Base-by-base conservation (phyloP, 2,329 filamentous ascomycete species). In the Cladosporium halotolerans region DNA sequence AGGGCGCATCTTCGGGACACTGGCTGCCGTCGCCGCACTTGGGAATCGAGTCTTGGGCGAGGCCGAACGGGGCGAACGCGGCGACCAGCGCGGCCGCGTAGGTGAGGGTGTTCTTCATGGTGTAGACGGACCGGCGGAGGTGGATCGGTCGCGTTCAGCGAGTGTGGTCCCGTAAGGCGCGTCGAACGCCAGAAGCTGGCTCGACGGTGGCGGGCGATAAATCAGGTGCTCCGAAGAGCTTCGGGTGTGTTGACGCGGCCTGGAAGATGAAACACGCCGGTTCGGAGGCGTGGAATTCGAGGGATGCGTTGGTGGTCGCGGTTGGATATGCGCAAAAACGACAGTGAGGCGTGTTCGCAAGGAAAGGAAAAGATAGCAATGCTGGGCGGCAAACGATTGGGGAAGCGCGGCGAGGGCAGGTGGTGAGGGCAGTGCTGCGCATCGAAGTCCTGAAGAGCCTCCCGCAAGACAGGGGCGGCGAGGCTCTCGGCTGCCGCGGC, bases 1-100 rank as follows among this genome's bases (percentile, higher is more conserved):
- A 70, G 18, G 68, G 68, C 28, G 67, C 52, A 48, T 60, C 59
- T 31, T 57, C 46, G 4, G 67, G 67, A 48, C 68, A 70, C 28
- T 57, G 59, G 45, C 58, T 63, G 54, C 62, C 58, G 6, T 58
- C 54, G 42, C 62, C 62, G 58, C 68, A 70, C n/a, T 57, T 65
- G 16, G 60, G 59, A 16, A 51, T 51, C 18, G 36, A 31, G 48
- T 28, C 11, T 42, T 53, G 55, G 42, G 54, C 54, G 18, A 60
- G 63, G 45, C 38, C 58, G 36, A 62, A 56, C 50, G 63, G 54
- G 40, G 66, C 61, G 48, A 66, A 64, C 31, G 63, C 61, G 16
- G 68, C 62, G 44, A 63, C 62, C 42, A 69, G 50, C 19, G 67
- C 62, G 45, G 64, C 67, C 39, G 63, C 59, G 50, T 60, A 59